Percentiles rank a stretch among this genome's conserved stretches.
phyloP scores from a whole-genome alignment of 345 rosid species.

The Populus simonii region DNA sequence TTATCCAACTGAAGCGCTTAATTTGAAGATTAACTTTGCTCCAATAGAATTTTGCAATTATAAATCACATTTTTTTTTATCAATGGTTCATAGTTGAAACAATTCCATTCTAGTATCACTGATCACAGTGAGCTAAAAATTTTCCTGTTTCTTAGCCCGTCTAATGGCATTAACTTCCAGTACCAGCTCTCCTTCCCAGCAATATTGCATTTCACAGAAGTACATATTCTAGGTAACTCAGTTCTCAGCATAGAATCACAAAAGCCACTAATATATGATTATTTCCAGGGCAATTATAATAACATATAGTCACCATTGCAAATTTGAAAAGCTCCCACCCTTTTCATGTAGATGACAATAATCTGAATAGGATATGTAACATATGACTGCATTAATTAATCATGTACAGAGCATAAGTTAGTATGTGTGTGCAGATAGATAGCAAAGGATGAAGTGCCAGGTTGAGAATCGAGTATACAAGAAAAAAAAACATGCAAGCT shows the following conservation, averaged over 20 bases:
- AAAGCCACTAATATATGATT: not conserved
- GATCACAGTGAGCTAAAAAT: not conserved
- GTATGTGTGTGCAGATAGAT: not conserved
- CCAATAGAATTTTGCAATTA: not conserved
- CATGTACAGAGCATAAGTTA: slow-evolving; percentile 8
- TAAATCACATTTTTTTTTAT: not conserved
- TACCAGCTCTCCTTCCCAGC: not conserved
- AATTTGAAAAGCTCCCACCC: not conserved
- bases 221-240: not conserved
- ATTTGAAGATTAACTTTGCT: not conserved
- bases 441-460: not conserved
- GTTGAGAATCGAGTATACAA: not conserved
- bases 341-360: not conserved
- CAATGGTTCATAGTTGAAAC: not conserved
- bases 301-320: not conserved
- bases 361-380: not conserved
- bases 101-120: not conserved
- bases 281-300: not conserved
- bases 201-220: not conserved
- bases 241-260: not conserved
- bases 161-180: not conserved
- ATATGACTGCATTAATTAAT: slow-evolving; percentile 6
- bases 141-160: not conserved
- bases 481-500: not conserved
- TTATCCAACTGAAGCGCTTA: not conserved